Conservation (phyloP, 1,284 basidiomycete genomes). For the Cutaneotrichosporon mucoides region DNA sequence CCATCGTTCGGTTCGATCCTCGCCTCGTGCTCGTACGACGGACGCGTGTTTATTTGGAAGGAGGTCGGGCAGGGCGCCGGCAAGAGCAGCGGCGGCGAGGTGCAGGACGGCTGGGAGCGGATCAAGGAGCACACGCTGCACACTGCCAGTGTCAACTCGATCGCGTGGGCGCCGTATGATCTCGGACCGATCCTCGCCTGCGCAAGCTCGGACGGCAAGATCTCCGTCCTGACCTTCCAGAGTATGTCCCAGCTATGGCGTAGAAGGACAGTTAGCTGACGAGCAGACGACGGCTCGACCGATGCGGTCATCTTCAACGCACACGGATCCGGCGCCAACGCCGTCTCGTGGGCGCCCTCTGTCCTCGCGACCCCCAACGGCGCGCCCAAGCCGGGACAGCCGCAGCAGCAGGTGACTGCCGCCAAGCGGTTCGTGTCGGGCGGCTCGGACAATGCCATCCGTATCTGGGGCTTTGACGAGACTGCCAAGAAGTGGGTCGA, state of each 20-base stretch:
- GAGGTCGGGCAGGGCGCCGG: slow-evolving; percentile 54
- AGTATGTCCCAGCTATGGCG: slow-evolving; percentile 55
- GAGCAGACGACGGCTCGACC: slow-evolving; percentile 89
- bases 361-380: slow-evolving; percentile 49
- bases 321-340: slow-evolving; percentile 94
- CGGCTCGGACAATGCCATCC: slow-evolving; percentile 93
- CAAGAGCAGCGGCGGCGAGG: slow-evolving; percentile 48
- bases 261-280: not conserved
- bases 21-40: slow-evolving; percentile 96
- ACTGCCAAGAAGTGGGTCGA: slow-evolving; percentile 68
- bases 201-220: slow-evolving; percentile 95
- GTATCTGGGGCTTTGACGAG: slow-evolving; percentile 75
- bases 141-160: slow-evolving; percentile 89
- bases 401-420: slow-evolving; percentile 12
- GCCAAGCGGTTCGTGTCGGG: slow-evolving; percentile 86
- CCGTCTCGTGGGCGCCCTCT: slow-evolving; percentile 97
- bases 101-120: slow-evolving; percentile 69
- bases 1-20: slow-evolving; percentile 95
- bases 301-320: slow-evolving; percentile 92
- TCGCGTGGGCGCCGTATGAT: slow-evolving; percentile 97
- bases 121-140: slow-evolving; percentile 96
- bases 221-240: slow-evolving; percentile 96
- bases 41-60: slow-evolving; percentile 98
- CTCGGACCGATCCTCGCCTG: slow-evolving; percentile 95
- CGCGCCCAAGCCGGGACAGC: slow-evolving; percentile 10